phyloP scores from a whole-genome alignment of 371 early-diverging fungal species.

The Mucor saturninus region DNA sequence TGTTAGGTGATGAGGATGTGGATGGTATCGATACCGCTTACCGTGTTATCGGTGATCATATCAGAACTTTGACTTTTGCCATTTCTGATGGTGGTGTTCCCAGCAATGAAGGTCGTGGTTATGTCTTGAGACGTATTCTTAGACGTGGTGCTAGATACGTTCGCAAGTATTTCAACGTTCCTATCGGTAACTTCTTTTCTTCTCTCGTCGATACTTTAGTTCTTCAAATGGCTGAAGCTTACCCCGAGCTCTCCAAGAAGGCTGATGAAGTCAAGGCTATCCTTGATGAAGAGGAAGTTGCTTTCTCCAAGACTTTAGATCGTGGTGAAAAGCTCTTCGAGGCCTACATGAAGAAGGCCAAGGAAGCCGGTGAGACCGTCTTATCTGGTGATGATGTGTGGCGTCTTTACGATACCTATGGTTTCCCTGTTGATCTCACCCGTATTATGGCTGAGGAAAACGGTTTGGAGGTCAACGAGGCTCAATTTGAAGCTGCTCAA shows the following conservation, averaged over 20 bases:
- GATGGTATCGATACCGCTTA: constrained; percentile 98
- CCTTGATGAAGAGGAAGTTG: constrained; percentile 95
- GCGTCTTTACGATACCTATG: constrained; percentile 99
- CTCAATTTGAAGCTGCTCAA: constrained; percentile 84
- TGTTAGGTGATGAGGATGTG: constrained; percentile 88
- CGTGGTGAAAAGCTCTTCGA: constrained; percentile 97
- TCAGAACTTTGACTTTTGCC: constrained; percentile 97
- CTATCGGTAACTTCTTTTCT: constrained; percentile 93
- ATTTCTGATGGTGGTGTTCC: constrained; percentile 97
- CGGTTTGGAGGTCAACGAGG: constrained; percentile 87
- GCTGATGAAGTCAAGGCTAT: constrained; percentile 88
- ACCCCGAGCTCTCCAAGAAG: constrained; percentile 83
- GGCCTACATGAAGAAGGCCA: constrained; percentile 76
- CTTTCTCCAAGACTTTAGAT: constrained; percentile 97
- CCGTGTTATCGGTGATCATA: constrained; percentile 99
- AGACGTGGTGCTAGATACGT: constrained; percentile 97
- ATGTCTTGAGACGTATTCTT: constrained; percentile 98
- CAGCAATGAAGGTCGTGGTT: constrained; percentile 99
- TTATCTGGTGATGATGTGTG: constrained; percentile 94
- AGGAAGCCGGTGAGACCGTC: constrained; percentile 58
- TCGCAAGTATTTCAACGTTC: constrained; percentile 89
- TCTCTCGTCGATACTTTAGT: constrained; percentile 88
- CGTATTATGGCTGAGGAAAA: constrained; percentile 98
- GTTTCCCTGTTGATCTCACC: constrained; percentile 99
- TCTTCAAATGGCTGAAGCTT: constrained; percentile 83